phyloP scores from a whole-genome alignment of 2,329 filamentous ascomycete genomes.

The Chrysosphaeria jannelii region DNA sequence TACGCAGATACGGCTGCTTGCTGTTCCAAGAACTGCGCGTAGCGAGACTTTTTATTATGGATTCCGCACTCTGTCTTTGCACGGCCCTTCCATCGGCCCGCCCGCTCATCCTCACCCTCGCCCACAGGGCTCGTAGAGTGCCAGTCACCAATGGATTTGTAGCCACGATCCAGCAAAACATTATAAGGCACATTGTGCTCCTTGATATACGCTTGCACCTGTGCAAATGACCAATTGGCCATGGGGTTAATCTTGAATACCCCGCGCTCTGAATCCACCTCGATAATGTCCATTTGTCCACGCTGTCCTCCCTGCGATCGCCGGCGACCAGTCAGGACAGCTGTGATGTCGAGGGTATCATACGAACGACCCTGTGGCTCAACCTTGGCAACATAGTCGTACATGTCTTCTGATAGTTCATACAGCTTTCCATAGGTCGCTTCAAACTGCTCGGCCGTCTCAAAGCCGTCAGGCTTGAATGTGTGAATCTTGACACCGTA shows the following conservation, averaged over 20 bases:
- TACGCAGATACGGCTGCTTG: background rate
- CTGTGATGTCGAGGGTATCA: slow-evolving; percentile 57
- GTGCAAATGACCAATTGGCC: slow-evolving; percentile 73
- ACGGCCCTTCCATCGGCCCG: slow-evolving; percentile 89
- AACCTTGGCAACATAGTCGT: slow-evolving; percentile 94
- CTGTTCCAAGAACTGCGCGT: slow-evolving; percentile 52
- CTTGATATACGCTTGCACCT: slow-evolving; percentile 68
- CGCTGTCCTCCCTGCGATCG: slow-evolving; percentile 82
- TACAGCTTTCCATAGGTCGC: slow-evolving; percentile 60
- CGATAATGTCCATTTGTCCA: slow-evolving; percentile 68
- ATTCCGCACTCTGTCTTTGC: slow-evolving; percentile 94
- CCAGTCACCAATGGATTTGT: slow-evolving; percentile 96
- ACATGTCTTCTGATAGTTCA: slow-evolving; percentile 62
- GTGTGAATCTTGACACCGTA: slow-evolving; percentile 67
- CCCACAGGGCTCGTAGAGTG: slow-evolving; percentile 79
- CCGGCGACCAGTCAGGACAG: slow-evolving; percentile 73
- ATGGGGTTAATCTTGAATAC: slow-evolving; percentile 95
- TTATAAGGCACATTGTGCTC: slow-evolving; percentile 85
- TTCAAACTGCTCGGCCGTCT: slow-evolving; percentile 50
- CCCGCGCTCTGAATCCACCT: slow-evolving; percentile 63
- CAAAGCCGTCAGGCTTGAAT: slow-evolving; percentile 57
- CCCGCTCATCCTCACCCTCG: slow-evolving; percentile 81
- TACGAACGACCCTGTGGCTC: slow-evolving; percentile 87
- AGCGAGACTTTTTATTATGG: slow-evolving; percentile 89
- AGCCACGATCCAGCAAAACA: slow-evolving; percentile 65